Conservation (phyloP, 2,329 filamentous ascomycete species). For the Trichophyton benhamiae region DNA sequence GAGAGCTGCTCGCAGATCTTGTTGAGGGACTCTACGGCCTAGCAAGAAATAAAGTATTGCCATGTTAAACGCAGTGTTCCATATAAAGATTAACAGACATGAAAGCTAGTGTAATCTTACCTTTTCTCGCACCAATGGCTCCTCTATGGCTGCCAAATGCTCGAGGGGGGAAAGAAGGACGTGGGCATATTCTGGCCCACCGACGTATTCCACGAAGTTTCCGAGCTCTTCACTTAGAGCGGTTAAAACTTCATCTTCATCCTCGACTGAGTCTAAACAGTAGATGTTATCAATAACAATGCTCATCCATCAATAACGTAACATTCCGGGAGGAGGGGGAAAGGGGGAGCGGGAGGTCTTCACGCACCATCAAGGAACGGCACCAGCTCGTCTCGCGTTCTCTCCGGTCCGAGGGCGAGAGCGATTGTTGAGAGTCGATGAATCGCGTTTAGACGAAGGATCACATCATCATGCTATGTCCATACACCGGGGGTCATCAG, state of each 20-base stretch:
- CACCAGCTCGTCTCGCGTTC: conserved; percentile 95
- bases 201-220: conserved; percentile 94
- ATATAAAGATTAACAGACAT: not conserved
- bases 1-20: conserved; percentile 95
- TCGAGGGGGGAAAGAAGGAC: conserved; percentile 93
- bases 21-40: conserved; percentile 98
- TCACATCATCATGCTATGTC: conserved; percentile 86
- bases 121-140: conserved; percentile 96
- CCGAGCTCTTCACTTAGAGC: conserved; percentile 94
- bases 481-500: not conserved
- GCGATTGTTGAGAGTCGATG: conserved; percentile 97
- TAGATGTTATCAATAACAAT: not conserved
- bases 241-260: conserved; percentile 96
- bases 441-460: conserved; percentile 95
- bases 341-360: conserved; percentile 8
- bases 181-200: conserved; percentile 84
- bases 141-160: conserved; percentile 96
- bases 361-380: conserved; percentile 92
- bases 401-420: conserved; percentile 85
- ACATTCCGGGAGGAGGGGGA: not conserved
- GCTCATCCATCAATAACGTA: not conserved
- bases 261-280: conserved; percentile 84
- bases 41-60: conserved; percentile 8
- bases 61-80: not conserved
- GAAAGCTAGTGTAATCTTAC: conserved; percentile 37